These are phyloP conservation scores for Suillus luteus DNA, from an alignment of 768 basidiomycete genomes.

Conservation along the genomic window DNA sequence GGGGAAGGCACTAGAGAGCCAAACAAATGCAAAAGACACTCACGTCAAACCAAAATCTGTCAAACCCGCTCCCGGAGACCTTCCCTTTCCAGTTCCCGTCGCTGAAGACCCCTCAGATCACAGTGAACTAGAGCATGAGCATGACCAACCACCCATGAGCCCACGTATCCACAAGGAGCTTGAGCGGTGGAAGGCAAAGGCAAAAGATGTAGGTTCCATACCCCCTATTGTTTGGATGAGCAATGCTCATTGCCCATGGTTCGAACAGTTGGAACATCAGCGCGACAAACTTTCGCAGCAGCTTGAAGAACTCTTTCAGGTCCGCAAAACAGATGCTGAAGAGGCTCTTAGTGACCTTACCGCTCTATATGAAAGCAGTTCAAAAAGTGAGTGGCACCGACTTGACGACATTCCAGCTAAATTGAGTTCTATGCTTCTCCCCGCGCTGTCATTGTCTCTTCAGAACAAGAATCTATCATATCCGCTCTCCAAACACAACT, in stretches of 20 bases:
- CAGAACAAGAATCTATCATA: conserved; percentile 56
- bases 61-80: conserved; percentile 11
- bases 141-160: neutral
- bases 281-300: conserved; percentile 51
- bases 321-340: conserved; percentile 70
- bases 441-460: conserved; percentile 12
- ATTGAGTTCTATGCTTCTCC: neutral
- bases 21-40: conserved; percentile 1
- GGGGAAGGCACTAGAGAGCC: conserved; percentile 8
- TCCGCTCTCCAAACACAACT: conserved; percentile 52
- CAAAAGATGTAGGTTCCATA: conserved; percentile 24
- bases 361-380: conserved; percentile 50
- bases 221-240: neutral
- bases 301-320: conserved; percentile 57
- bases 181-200: conserved; percentile 34
- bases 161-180: conserved; percentile 23
- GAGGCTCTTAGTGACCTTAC: conserved; percentile 49
- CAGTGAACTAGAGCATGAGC: neutral
- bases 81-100: conserved; percentile 18
- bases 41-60: conserved; percentile 4
- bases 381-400: conserved; percentile 47
- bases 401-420: neutral
- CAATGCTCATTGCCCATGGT: conserved; percentile 8
- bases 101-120: neutral
- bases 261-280: conserved; percentile 37